Evolutionary conservation across 2,329 filamentous ascomycete species (phyloP).

Genomic region (Colletotrichum sp.): DNA sequence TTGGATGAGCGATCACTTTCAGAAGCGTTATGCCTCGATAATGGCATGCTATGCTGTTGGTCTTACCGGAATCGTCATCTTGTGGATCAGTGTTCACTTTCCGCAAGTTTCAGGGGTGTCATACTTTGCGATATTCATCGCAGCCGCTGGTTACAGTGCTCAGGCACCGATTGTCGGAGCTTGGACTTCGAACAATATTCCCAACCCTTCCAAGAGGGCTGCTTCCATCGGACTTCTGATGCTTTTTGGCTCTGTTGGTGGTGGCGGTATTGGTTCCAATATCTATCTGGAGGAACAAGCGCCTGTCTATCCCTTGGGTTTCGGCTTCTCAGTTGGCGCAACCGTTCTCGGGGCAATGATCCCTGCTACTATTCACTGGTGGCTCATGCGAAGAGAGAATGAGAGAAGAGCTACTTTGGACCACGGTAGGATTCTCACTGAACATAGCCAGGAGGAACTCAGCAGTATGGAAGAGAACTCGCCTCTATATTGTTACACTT

Average conservation of each 20-base stretch:
- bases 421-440: neutral
- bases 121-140: neutral
- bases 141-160: neutral
- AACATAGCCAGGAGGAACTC: neutral
- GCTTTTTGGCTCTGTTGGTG: neutral
- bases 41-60: slow-evolving; percentile 25
- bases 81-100: neutral
- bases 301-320: neutral
- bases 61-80: slow-evolving; percentile 18
- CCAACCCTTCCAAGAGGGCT: neutral
- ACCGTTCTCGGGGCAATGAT: neutral
- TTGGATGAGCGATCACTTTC: slow-evolving; percentile 40
- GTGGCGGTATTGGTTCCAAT: neutral
- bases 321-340: neutral
- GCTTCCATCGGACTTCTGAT: neutral
- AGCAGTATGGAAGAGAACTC: neutral
- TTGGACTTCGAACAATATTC: neutral
- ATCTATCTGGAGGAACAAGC: neutral
- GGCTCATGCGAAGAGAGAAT: neutral
- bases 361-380: neutral
- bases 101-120: neutral
- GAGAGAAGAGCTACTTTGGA: neutral
- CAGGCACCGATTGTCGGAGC: neutral
- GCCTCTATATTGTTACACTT: neutral
- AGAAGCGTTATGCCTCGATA: slow-evolving; percentile 28